Base-by-base conservation (phyloP, 768 basidiomycete species). In the Gymnopilus dilepis region DNA sequence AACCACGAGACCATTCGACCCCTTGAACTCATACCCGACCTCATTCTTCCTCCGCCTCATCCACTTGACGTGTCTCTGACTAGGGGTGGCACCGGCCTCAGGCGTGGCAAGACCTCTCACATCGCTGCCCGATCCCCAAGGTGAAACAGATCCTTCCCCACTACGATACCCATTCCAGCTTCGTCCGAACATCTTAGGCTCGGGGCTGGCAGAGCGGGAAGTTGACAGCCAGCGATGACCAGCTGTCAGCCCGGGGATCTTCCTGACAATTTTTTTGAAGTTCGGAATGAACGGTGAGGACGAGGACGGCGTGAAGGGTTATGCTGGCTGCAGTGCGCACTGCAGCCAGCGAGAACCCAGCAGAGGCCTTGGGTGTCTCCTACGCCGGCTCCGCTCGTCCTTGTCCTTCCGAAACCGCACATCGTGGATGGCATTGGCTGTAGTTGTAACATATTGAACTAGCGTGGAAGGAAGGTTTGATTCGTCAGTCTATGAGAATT, bases 1-100 rank as follows among this genome's bases (percentile, higher is more conserved):
- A 12, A 85, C 79, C 61, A 97, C 76, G 38, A 97, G 89, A 70
- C 97, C 96, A 68, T 94, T 89, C 4, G 78, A 81, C 2, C 87
- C 80, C 17, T 83, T 84, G 61, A 92, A 85, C 71, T 89, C 66
- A 30, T 63, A 72, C 28, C 68, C 72, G 37, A 70, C 73, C 52
- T 69, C 66, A 59, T 70, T 73, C 60, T 70, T 69, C 56, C 63
- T 71, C 53, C 61, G 57, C 47, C 51, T 61, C 61, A 64, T 30
- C 53, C 31, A 24, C 59, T 61, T 55, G 48, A 56, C 55, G n/a
- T 59, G 61, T 42, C 52, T 38, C 59, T 60, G 62, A 15, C 56
- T 19, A 28, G 53, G 43, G 4, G 53, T 33, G 1, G 48, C 33
- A 4, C 47, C 59, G 43, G 47, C 48, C 5, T 38, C 34, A 4